Evolutionary conservation across 2,329 filamentous ascomycete genomes (phyloP), one percentile per base, ranked within the genome.

Genomic region (Ophiostoma australiae): DNA sequence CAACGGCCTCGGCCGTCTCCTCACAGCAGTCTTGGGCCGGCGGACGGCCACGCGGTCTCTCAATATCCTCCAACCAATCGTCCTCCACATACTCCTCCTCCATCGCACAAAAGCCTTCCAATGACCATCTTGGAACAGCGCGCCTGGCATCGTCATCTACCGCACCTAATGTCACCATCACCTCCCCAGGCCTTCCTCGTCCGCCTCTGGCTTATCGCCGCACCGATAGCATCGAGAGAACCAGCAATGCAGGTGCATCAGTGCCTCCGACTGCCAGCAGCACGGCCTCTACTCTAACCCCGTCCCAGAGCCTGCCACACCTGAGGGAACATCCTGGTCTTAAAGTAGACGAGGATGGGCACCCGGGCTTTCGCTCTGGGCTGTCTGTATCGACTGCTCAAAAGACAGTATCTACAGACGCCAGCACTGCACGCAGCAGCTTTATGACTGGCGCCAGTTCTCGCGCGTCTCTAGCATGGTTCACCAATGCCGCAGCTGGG

Each of bases 381-480:
- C 78, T 84, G 69, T 85, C 85, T 23, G 78, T 82, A 48, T 87
- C 85, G 3, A 85, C 85, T 5, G 81, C 82, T 35, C 85, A 84
- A 41, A 93, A 90, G 33, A 86, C 85, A 2, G 75, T 78, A 13
- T 79, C 77, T 48, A 78, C 78, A 1, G 73, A 75, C 6, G 63
- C 79, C 5, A 88, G 89, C n/a, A 96, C 92, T 1, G 92, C 94
- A 77, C 86, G 92, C 73, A 96, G 92, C 78, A 97, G 93, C 77
- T 84, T 95, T 68, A 79, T 90, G 74, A 95, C 93, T 3, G 93
- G 91, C 75, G 87, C 88, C 72, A 96, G 91, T 81, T 93, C 91
- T 1, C 84, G 89, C 70, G 90, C 81, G 81, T 78, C 78, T 6
- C 74, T 77, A 58, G 95, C 83, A 73, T 85, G 84, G 79, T 82